Evolutionary conservation across 495 filamentous ascomycete species (phyloP).

Genomic region (Hypoxylon cercidicola): DNA sequence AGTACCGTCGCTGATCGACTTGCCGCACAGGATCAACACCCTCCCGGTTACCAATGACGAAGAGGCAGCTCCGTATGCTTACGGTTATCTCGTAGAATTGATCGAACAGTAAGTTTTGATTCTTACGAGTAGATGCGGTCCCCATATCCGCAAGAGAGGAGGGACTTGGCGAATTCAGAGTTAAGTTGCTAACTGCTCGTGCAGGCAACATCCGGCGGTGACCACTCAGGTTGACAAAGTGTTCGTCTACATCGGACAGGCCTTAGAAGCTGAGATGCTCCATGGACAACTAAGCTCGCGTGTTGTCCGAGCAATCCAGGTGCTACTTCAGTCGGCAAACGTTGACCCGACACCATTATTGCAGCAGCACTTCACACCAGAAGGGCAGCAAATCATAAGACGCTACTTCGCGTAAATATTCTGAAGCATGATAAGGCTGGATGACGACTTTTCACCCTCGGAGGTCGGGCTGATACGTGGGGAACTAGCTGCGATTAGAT

Average conservation of each 20-base stretch:
- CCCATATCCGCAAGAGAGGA: neutral
- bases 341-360: constrained; percentile 77
- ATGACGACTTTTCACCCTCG: constrained; percentile 1
- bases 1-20: constrained; percentile 14
- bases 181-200: constrained; percentile 11
- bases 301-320: constrained; percentile 77
- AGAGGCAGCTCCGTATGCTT: constrained; percentile 96
- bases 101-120: constrained; percentile 87
- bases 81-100: constrained; percentile 87
- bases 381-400: constrained; percentile 79
- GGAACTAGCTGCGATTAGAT: constrained; percentile 7
- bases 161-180: neutral
- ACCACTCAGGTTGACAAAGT: constrained; percentile 76
- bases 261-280: constrained; percentile 89
- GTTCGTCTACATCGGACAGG: constrained; percentile 84
- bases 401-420: constrained; percentile 70
- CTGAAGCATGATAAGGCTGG: neutral
- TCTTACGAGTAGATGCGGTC: neutral
- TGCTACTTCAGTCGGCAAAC: constrained; percentile 73
- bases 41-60: constrained; percentile 94
- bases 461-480: neutral
- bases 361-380: constrained; percentile 70
- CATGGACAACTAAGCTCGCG: constrained; percentile 81
- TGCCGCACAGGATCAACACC: constrained; percentile 67
- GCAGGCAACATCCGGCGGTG: constrained; percentile 88